Percentiles rank a stretch among this genome's conserved stretches.
These are phyloP conservation scores for Pyrenophora tritici-repentis DNA, from an alignment of 2,329 filamentous ascomycete species.

Conservation along the genomic window DNA sequence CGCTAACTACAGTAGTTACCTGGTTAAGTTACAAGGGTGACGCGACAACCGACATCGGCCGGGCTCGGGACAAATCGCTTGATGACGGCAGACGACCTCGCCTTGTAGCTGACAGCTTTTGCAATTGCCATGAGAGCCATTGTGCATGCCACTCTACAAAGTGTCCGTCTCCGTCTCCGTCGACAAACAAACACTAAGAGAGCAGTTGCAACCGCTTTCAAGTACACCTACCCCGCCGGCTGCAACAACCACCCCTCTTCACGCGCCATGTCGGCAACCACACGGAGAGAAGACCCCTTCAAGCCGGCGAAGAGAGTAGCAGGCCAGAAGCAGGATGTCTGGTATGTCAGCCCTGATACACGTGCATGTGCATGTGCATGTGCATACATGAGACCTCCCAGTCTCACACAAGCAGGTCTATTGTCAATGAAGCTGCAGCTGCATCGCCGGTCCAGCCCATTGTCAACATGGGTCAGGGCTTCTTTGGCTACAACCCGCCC, in stretches of 20 bases:
- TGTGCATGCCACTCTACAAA: conserved; percentile 11
- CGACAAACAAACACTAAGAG: background rate
- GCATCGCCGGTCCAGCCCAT: conserved; percentile 68
- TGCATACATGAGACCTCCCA: background rate
- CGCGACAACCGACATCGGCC: no score
- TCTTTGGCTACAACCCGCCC: conserved; percentile 94
- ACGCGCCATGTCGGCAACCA: conserved; percentile 43
- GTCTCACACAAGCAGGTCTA: conserved; percentile 54
- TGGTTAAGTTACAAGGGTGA: no score
- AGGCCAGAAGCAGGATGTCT: conserved; percentile 62
- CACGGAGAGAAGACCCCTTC: conserved; percentile 50
- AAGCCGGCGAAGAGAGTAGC: conserved; percentile 61
- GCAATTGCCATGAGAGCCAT: conserved; percentile 23
- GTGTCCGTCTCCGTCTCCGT: background rate
- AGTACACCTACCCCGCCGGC: conserved; percentile 9
- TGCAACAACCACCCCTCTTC: conserved; percentile 21
- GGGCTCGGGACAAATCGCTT: no score
- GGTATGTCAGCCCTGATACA: conserved; percentile 45
- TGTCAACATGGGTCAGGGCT: conserved; percentile 73
- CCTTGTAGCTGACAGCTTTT: background rate
- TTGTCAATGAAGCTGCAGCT: conserved; percentile 70
- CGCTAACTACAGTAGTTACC: no score
- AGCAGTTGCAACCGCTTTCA: conserved; percentile 4
- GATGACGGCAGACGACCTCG: no score
- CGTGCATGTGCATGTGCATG: background rate